Percentiles rank a stretch among this genome's conserved stretches.
phyloP scores from a whole-genome alignment of 768 basidiomycete genomes.

The Mycena olivaceomarginata region DNA sequence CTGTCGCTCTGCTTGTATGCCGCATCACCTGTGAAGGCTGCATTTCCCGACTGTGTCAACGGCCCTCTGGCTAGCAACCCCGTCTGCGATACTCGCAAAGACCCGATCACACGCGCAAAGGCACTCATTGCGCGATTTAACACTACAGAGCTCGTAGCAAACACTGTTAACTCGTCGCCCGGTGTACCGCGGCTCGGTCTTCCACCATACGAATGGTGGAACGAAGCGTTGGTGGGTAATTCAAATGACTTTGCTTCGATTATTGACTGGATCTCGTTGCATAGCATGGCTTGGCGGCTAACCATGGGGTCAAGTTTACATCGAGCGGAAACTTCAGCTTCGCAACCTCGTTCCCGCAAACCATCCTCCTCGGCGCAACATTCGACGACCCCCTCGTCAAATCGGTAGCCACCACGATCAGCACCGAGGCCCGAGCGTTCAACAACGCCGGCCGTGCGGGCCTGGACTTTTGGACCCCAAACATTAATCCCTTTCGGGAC shows the following conservation, averaged over 20 bases:
- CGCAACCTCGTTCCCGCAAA: constrained; percentile 76
- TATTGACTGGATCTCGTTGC: not conserved
- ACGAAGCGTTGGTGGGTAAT: constrained; percentile 57
- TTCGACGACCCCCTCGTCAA: constrained; percentile 74
- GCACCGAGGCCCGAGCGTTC: constrained; percentile 75
- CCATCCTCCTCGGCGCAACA: constrained; percentile 71
- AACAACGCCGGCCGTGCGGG: constrained; percentile 73
- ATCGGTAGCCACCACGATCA: constrained; percentile 68
- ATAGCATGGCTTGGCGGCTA: not conserved
- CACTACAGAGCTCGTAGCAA: constrained; percentile 69
- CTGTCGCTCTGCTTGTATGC: too few species aligned
- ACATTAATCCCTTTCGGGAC: constrained; percentile 75
- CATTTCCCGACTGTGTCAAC: constrained; percentile 57
- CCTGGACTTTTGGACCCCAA: constrained; percentile 75
- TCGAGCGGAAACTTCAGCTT: constrained; percentile 70
- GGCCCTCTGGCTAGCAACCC: constrained; percentile 59
- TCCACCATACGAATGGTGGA: constrained; percentile 78
- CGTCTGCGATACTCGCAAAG: constrained; percentile 69
- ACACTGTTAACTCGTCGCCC: constrained; percentile 70
- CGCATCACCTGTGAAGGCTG: too few species aligned
- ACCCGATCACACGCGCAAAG: constrained; percentile 66
- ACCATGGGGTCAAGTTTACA: constrained; percentile 70
- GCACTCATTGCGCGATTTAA: constrained; percentile 70
- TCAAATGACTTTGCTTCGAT: constrained; percentile 72
- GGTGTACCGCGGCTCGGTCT: constrained; percentile 76